Evolutionary conservation across 306 rosid genomes (phyloP).

Genomic region (Psophocarpus tetragonolobus): DNA sequence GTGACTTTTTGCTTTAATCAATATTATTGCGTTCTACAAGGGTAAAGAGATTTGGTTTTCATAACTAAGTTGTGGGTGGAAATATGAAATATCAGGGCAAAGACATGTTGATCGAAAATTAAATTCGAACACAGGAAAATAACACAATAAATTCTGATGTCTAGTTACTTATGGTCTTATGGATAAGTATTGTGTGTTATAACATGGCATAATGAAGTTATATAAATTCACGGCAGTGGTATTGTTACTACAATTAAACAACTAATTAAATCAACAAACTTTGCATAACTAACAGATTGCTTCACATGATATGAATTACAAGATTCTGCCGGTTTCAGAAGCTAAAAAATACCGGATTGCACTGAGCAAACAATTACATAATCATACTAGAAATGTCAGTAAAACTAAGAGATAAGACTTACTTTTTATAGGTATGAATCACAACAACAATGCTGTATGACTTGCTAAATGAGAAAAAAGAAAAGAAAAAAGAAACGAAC

Average conservation of each 20-base stretch:
- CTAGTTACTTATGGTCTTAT: not conserved
- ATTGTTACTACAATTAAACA: not conserved
- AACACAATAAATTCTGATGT: not conserved
- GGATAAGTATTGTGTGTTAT: no score
- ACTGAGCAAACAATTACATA: conserved; percentile 1
- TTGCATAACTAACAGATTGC: not conserved
- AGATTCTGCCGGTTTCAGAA: not conserved
- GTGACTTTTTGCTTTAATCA: not conserved
- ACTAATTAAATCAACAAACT: not conserved
- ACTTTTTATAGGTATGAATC: conserved; percentile 17
- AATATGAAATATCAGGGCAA: not conserved
- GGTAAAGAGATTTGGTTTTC: not conserved
- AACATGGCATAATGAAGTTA: not conserved
- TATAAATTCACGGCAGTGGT: not conserved
- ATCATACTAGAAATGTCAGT: conserved; percentile 1
- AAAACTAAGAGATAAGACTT: conserved; percentile 19
- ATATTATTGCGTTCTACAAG: not conserved
- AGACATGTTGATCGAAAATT: not conserved
- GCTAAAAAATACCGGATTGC: not conserved
- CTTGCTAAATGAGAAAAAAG: not conserved
- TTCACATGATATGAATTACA: conserved; percentile 10
- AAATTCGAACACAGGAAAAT: not conserved
- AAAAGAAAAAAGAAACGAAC: not conserved
- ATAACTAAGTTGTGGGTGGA: not conserved
- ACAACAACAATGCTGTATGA: not conserved